These are phyloP conservation scores for Akanthomyces lecanii DNA, from an alignment of 2,329 filamentous ascomycete species.

Conservation along the genomic window DNA sequence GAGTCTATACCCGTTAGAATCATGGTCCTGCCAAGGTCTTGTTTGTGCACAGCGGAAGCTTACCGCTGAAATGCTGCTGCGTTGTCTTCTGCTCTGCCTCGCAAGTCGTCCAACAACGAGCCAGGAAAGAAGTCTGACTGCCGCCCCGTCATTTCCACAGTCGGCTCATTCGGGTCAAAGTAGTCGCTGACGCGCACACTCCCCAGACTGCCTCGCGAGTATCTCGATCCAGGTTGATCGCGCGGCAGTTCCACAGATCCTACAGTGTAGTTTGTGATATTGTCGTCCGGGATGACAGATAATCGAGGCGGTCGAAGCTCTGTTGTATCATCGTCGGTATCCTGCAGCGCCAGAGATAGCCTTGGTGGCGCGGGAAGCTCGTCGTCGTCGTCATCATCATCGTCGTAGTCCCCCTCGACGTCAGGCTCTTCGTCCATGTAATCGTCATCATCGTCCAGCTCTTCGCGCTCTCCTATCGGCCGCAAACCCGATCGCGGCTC, in stretches of 20 bases:
- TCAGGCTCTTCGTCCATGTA: constrained; percentile 43
- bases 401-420: constrained; percentile 45
- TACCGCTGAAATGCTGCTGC: constrained; percentile 40
- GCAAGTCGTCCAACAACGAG: constrained; percentile 38
- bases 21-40: too few species aligned
- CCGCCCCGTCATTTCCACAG: constrained; percentile 38
- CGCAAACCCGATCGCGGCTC: constrained; percentile 8
- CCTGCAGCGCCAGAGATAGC: constrained; percentile 18
- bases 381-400: constrained; percentile 49
- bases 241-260: constrained; percentile 56
- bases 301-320: constrained; percentile 42
- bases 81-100: constrained; percentile 30
- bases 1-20: constrained; percentile 17
- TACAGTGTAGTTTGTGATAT: constrained; percentile 49
- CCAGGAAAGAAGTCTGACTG: constrained; percentile 52
- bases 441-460: constrained; percentile 38
- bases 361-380: constrained; percentile 28
- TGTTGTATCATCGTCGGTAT: constrained; percentile 22
- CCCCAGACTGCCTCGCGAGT: constrained; percentile 51
- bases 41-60: neutral
- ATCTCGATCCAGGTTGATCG: constrained; percentile 41
- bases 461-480: constrained; percentile 24
- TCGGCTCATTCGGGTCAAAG: constrained; percentile 34
- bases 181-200: constrained; percentile 53
- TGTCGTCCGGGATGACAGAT: constrained; percentile 30